A percentile compares a stretch with the other conserved stretches of the same genome.
Conservation (phyloP, 2,329 filamentous ascomycete genomes). For the Fusarium praegraminearum region DNA sequence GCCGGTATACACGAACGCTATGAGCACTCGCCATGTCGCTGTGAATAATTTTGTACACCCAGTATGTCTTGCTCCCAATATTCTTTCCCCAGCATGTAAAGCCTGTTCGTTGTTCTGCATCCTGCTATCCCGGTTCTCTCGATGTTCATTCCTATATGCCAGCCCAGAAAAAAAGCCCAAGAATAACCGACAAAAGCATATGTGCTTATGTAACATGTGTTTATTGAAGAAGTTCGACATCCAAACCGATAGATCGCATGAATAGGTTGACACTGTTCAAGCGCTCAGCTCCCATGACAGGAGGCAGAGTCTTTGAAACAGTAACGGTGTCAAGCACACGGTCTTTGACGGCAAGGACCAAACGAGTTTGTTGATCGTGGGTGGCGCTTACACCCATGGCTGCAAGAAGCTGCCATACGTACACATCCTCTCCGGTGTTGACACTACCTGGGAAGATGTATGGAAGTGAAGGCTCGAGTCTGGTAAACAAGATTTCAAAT, state of each 20-base stretch:
- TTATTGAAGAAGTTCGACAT: constrained; percentile 79
- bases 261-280: constrained; percentile 96
- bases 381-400: constrained; percentile 93
- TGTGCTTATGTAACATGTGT: constrained; percentile 28
- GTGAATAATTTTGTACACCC: constrained; percentile 42
- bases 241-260: constrained; percentile 98
- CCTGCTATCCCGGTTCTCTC: constrained; percentile 39
- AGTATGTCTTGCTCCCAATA: constrained; percentile 35
- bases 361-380: constrained; percentile 92
- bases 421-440: constrained; percentile 90
- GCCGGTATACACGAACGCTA: constrained; percentile 34
- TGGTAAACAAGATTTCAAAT: constrained; percentile 89
- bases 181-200: constrained; percentile 43
- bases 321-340: constrained; percentile 95
- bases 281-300: constrained; percentile 84
- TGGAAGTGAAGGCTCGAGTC: constrained; percentile 83
- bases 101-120: constrained; percentile 28
- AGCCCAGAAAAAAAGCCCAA: constrained; percentile 46
- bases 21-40: constrained; percentile 35
- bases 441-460: constrained; percentile 93
- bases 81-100: constrained; percentile 42
- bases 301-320: constrained; percentile 88
- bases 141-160: constrained; percentile 44
- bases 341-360: constrained; percentile 97
- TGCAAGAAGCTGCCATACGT: constrained; percentile 98